phyloP scores from a whole-genome alignment of 768 basidiomycete species.

The Auricularia heimuer region DNA sequence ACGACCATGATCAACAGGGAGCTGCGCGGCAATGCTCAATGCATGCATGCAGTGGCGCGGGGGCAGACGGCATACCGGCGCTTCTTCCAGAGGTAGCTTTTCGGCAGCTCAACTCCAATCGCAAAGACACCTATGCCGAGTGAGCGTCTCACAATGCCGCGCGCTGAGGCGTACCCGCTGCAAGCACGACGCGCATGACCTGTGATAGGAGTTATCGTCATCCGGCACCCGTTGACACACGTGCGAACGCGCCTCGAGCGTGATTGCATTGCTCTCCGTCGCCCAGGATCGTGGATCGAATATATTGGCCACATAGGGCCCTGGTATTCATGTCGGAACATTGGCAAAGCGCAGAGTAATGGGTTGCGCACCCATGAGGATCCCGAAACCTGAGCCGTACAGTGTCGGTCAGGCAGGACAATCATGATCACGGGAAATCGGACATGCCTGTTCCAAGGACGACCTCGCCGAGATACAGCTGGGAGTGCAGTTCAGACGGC shows the following conservation, averaged over 20 bases:
- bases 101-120: conserved; percentile 88
- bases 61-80: conserved; percentile 18
- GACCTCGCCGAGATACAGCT: conserved; percentile 90
- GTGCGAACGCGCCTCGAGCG: conserved; percentile 43
- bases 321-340: conserved; percentile 16
- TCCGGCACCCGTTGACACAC: not conserved
- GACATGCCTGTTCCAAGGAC: conserved; percentile 62
- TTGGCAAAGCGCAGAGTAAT: conserved; percentile 20
- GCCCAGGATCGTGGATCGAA: conserved; percentile 78
- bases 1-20: conserved; percentile 41
- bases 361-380: conserved; percentile 26
- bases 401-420: no score
- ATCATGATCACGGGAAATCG: no score
- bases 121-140: conserved; percentile 52
- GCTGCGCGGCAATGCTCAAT: not conserved
- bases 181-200: conserved; percentile 78
- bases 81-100: conserved; percentile 78
- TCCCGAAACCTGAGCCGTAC: conserved; percentile 17
- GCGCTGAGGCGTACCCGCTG: conserved; percentile 39
- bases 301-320: conserved; percentile 59
- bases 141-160: not conserved
- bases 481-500: not conserved
- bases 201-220: not conserved
- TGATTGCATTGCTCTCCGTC: conserved; percentile 37
- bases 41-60: not conserved